Evolutionary conservation across 345 rosid genomes (phyloP), one percentile per base, ranked within the genome.

Genomic region (Gossypium australe): DNA sequence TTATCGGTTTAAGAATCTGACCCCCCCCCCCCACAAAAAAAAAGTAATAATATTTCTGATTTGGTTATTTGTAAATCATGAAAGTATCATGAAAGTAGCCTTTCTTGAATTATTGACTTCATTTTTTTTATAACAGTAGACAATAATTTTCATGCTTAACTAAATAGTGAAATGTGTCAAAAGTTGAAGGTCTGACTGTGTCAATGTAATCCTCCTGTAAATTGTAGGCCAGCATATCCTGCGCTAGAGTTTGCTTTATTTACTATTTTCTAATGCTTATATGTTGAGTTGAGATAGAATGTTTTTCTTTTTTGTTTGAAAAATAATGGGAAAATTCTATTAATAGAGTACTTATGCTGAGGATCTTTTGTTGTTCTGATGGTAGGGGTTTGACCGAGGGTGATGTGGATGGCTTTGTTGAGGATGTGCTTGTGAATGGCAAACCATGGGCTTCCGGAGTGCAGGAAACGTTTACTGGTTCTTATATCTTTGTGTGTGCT

Each of bases 401-500:
- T 3, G 86, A 87, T 52, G 91, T 89, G 75, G 92, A 90, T 78
- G 82, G 82, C 58, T 95, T 95, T 83, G 96, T 95, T 34, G 94
- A 90, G 43, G 92, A 95, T 71, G 97, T 93, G 80, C 87, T 95
- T 70, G 92, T 93, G 53, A 89, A 86, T 67, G 94, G 92, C 25
- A 88, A 87, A 55, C 89, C 88, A 34, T 95, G 96, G 99, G 82
- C 83, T 71, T 88, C 89, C 49, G 90, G 93, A 72, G 76, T 75
- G 68, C 84, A 74, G 63, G 96, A 89, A 81, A 75, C 56, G 49
- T 68, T 95, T 62, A 75, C 80, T n/a, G 97, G 98, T 22, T 88
- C 92, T 6, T 80, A 88, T 80, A 81, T 95, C 2, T 95, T 95
- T 75, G 97, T 95, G 29, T 95, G 99, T 49, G 92, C 99, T 75